Evolutionary conservation across 495 filamentous ascomycete genomes (phyloP), one percentile per base, ranked within the genome.

Genomic region (Tuber melanosporum): DNA sequence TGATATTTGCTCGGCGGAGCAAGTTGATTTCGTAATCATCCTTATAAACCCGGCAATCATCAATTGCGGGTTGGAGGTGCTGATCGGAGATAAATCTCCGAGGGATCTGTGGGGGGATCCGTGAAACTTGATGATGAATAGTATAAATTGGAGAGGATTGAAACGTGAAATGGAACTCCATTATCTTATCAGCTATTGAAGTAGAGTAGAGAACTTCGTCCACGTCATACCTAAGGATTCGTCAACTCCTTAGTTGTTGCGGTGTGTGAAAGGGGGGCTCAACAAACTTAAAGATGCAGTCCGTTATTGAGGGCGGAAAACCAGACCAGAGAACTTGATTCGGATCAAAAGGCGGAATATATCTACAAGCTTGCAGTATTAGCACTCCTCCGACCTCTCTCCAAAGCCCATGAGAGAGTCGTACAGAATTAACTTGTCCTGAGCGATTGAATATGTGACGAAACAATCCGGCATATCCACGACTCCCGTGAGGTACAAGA

Each of bases 11-110:
- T 41, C 90, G 87, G 22, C 90, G 89, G 78, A 97, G 92, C 83
- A 94, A 86, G 2, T 87, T 87, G 75, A 97, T 89, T 82, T 98
- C 95, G 81, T 95, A 91, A 41, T 89, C 86, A 70, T 91, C 89
- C 84, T 98, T 98, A 85, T 93, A 88, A 0, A 91, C 89, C 12
- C 94, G 89, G 5, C 90, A 89, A 46, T 87, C 86, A 84, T 94
- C 87, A 85, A 94, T 94, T 47, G 92, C 92, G 0, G 88, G 88
- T 73, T 87, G 84, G 41, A 94, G 88, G 46, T 80, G 81, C 42
- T 76, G 80, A 49, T 83, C 85, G 80, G 88, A 86, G 52, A 88
- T 85, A 52, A 73, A 72, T 71, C 46, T 73, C 41, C 57, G 39
- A 47, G 75, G 77, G 15, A 76, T 71, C 17, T 71, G 52, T 49